Evolutionary conservation across 2,329 filamentous ascomycete genomes (phyloP).

Genomic region (Aspergillus quadrilineatus): DNA sequence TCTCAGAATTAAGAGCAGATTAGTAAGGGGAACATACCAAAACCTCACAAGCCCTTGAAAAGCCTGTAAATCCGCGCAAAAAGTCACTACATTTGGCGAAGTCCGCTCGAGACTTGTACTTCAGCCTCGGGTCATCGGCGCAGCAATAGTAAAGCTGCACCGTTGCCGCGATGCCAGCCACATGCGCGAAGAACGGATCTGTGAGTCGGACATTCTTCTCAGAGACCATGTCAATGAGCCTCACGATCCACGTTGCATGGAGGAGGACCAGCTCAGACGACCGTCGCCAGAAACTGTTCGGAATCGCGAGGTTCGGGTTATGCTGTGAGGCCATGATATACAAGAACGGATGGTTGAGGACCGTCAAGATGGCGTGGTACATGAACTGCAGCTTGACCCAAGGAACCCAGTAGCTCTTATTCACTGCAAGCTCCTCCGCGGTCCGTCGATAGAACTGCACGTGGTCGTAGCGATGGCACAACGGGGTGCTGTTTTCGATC

Average conservation of each 20-base stretch:
- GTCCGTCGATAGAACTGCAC: slow-evolving; percentile 55
- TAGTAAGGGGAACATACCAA: slow-evolving; percentile 38
- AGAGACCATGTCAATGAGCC: slow-evolving; percentile 56
- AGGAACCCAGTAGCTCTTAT: slow-evolving; percentile 52
- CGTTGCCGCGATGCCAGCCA: slow-evolving; percentile 53
- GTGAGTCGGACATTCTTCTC: slow-evolving; percentile 52
- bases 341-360: slow-evolving; percentile 55
- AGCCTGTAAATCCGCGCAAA: slow-evolving; percentile 49
- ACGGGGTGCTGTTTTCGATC: slow-evolving; percentile 47
- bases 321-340: slow-evolving; percentile 55
- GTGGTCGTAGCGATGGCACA: slow-evolving; percentile 54
- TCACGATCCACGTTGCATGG: slow-evolving; percentile 56
- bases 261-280: slow-evolving; percentile 54
- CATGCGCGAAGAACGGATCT: slow-evolving; percentile 55
- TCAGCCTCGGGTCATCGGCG: slow-evolving; percentile 49
- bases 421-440: slow-evolving; percentile 46
- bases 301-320: slow-evolving; percentile 53
- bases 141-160: slow-evolving; percentile 57
- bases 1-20: no score
- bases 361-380: slow-evolving; percentile 53
- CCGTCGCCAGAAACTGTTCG: slow-evolving; percentile 55
- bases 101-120: slow-evolving; percentile 54
- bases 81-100: slow-evolving; percentile 54
- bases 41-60: slow-evolving; percentile 48
- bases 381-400: slow-evolving; percentile 57